Base-by-base conservation (phyloP, 371 early-diverging fungal genomes). In the Rhizopus stolonifer region DNA sequence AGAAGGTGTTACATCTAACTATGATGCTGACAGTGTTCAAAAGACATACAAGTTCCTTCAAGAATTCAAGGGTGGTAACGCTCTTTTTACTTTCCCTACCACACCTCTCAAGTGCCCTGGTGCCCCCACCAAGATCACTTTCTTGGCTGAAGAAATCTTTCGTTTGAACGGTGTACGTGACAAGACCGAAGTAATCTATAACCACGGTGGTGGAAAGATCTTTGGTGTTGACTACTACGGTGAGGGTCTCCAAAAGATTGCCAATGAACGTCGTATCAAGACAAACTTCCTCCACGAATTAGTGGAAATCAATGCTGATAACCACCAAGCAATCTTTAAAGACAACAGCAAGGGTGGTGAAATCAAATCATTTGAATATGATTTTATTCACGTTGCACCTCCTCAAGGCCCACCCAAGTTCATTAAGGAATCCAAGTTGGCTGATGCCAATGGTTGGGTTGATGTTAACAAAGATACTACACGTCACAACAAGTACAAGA, bases 51-150 rank as follows among this genome's bases (percentile, higher is more conserved):
- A 89, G 64, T 89, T 89, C 50, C 65, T 93, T 46, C 74, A 85
- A 64, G 67, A 79, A 13, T 85, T 89, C 64, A 86, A 82, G 62
- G 88, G 85, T 22, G 93, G 92, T 39, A 91, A 90, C 54, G 94
- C 93, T 8, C 64, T 94, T 46, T 94, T 94, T 65, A 93, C 93
- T 18, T 90, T 92, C 85, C 94, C 94, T 22, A 79, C 84, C 44
- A 87, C 92, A 3, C 92, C 94, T 7, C 81, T 94, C 67, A 93
- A 93, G 73, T 93, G 94, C 56, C 91, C 94, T 9, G 94, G 94
- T 44, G 94, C 94, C 0, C 94, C 94, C 29, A 91, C 91, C 65
- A 94, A 94, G 79, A 92, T 93, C 48, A 86, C 86, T 46, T 94
- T 93, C 65, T 77, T 93, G 54, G 90, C 93, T 17, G 94, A 94